Evolutionary conservation across 306 rosid genomes (phyloP), one percentile per base, ranked within the genome.

Genomic region (Spatholobus suberectus): DNA sequence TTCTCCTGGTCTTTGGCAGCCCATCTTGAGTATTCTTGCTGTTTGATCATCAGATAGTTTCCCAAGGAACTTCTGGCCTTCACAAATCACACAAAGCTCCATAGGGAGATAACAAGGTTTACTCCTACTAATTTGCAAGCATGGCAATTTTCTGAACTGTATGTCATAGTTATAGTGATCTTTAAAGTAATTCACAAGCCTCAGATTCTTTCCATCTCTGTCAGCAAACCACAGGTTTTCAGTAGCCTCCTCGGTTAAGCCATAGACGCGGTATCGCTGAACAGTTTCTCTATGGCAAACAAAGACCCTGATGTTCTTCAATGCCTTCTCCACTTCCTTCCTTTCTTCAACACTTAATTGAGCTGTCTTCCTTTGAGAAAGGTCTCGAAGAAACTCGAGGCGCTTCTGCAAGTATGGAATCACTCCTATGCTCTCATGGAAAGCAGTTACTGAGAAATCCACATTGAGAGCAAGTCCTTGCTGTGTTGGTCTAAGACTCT

Each of bases 101-200:
- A 96, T 94, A 43, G 99, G 99, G 75, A 96, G 99, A 89, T 96
- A 96, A 78, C 99, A 96, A 17, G 97, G 98, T 77, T 92, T 96
- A 20, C 98, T 92, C 86, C 97, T 89, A 72, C 97, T 91, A 79
- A 94, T 91, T 86, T 96, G 98, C 93, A 96, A 87, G 87, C 98
- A 96, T 38, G 99, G 99, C 76, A 94, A 77, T 61, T 94, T 94
- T 59, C 91, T 83, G 87, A 88, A 94, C 38, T 94, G 97, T 86
- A 96, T 90, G 32, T 94, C 99, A 84, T 96, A 94, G 81, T 92
- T 93, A 75, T 96, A 96, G 65, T 96, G 98, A 77, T 94, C 97
- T 87, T 94, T 94, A 81, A 96, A 96, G 87, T 96, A 96, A 86
- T 83, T 76, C 81, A 96, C 79, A 57, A 96, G 87, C 89, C 90